A percentile compares a stretch with the other conserved stretches of the same genome.
phyloP scores from a whole-genome alignment of 1,284 basidiomycete genomes.

The Pseudozyma hubeiensis region DNA sequence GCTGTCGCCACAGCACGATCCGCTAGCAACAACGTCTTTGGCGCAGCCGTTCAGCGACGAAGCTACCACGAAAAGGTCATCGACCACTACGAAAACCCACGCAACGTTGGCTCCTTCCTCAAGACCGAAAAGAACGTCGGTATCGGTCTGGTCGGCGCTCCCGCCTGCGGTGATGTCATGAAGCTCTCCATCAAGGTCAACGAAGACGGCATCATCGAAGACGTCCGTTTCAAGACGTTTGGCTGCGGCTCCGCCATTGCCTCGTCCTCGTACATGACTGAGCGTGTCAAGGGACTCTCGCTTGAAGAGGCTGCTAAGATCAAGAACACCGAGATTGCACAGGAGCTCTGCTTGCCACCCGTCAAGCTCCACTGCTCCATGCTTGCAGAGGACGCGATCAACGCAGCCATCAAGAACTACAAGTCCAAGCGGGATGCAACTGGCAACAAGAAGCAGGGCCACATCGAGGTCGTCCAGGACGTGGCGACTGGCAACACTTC shows the following conservation, averaged over 20 bases:
- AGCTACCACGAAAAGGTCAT: slow-evolving; percentile 68
- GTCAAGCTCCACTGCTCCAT: slow-evolving; percentile 86
- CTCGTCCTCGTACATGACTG: slow-evolving; percentile 78
- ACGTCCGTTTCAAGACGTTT: slow-evolving; percentile 88
- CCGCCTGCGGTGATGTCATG: slow-evolving; percentile 95
- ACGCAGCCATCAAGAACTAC: slow-evolving; percentile 69
- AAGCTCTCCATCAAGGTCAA: slow-evolving; percentile 98
- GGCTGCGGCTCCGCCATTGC: slow-evolving; percentile 94
- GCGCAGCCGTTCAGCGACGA: slow-evolving; percentile 41
- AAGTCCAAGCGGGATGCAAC: slow-evolving; percentile 56
- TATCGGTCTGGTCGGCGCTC: slow-evolving; percentile 96
- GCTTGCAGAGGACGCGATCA: slow-evolving; percentile 97
- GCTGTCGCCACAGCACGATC: slow-evolving; percentile 29
- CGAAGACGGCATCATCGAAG: slow-evolving; percentile 90
- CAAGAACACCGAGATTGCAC: slow-evolving; percentile 99
- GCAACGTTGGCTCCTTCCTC: slow-evolving; percentile 83
- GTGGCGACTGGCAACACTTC: slow-evolving; percentile 77
- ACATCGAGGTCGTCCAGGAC: slow-evolving; percentile 82
- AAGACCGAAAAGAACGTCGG: slow-evolving; percentile 92
- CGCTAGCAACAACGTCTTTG: slow-evolving; percentile 25
- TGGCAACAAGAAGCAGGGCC: slow-evolving; percentile 71
- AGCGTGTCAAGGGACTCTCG: slow-evolving; percentile 93
- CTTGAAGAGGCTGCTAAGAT: slow-evolving; percentile 94
- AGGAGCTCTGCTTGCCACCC: slow-evolving; percentile 85
- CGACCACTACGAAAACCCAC: slow-evolving; percentile 69